Percentiles rank a stretch among this genome's conserved stretches.
Evolutionary conservation across 2,329 filamentous ascomycete species (phyloP).

Genomic region (Chaetomium sp.): DNA sequence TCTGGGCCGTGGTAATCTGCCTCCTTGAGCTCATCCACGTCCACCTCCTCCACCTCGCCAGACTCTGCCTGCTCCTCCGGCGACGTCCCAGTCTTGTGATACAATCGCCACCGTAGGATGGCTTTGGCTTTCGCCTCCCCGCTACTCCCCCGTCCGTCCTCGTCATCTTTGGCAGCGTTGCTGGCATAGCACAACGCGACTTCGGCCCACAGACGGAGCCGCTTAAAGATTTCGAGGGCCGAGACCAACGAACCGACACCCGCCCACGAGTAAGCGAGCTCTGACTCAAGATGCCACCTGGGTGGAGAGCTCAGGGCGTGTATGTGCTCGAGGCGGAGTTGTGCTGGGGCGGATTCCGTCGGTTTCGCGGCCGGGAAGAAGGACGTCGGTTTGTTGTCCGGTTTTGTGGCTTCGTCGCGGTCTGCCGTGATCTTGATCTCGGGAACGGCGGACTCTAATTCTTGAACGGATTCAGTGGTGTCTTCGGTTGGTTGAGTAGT

Average conservation of each 20-base stretch:
- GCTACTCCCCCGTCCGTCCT: conserved; percentile 55
- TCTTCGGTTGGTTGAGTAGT: conserved; percentile 52
- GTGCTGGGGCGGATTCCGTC: conserved; percentile 75
- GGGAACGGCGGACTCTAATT: conserved; percentile 43
- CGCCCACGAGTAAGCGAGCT: conserved; percentile 92
- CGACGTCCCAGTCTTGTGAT: conserved; percentile 58
- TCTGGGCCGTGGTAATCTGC: conserved; percentile 63
- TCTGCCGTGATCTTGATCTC: conserved; percentile 50
- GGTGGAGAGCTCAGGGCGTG: conserved; percentile 83
- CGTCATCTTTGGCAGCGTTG: conserved; percentile 57
- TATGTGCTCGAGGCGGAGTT: conserved; percentile 78
- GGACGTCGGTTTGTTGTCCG: conserved; percentile 61
- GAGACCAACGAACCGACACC: conserved; percentile 83
- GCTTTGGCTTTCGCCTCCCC: conserved; percentile 78
- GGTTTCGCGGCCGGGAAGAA: conserved; percentile 79
- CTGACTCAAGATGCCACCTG: conserved; percentile 90
- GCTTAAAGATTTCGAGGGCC: conserved; percentile 93
- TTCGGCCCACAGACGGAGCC: conserved; percentile 91
- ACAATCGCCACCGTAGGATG: conserved; percentile 78
- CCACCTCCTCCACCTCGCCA: conserved; percentile 53
- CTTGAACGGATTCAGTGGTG: conserved; percentile 35
- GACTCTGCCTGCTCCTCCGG: conserved; percentile 37
- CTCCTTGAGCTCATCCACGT: conserved; percentile 59
- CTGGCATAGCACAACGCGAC: conserved; percentile 84
- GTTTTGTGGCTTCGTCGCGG: conserved; percentile 34